phyloP scores from a whole-genome alignment of 805 yeast species.

The Lipomyces mesembrius region DNA sequence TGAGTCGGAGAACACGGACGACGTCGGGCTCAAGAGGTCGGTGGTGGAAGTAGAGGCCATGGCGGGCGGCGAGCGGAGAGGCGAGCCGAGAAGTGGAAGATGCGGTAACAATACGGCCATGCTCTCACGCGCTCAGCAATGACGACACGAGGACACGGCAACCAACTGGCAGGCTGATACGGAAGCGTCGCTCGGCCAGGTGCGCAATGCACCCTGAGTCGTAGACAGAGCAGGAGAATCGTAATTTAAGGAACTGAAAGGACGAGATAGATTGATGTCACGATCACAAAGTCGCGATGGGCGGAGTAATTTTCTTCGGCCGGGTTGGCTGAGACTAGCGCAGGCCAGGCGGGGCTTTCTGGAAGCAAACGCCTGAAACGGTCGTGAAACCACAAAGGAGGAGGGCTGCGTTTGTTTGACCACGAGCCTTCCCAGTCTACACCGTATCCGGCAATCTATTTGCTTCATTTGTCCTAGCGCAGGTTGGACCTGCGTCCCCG shows the following conservation, averaged over 20 bases:
- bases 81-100: conserved; percentile 2
- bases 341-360: too few relatives aligned
- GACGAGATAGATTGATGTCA: background rate
- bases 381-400: background rate
- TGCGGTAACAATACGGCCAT: conserved; percentile 4
- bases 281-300: background rate
- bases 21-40: conserved; percentile 24
- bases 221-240: background rate
- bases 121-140: background rate
- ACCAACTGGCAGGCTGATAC: background rate
- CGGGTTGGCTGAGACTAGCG: too few relatives aligned
- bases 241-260: background rate
- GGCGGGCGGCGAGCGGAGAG: conserved; percentile 8
- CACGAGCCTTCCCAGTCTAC: background rate
- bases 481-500: background rate
- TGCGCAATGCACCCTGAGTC: background rate
- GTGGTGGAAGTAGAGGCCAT: conserved; percentile 15
- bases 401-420: background rate
- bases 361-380: background rate
- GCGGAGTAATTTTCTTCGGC: background rate
- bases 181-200: background rate
- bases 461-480: background rate
- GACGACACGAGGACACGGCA: conserved; percentile 1
- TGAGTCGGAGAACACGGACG: conserved; percentile 25
- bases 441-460: background rate